Conservation (phyloP, 139 green algal species). For the Astrephomene gubernaculifera region DNA sequence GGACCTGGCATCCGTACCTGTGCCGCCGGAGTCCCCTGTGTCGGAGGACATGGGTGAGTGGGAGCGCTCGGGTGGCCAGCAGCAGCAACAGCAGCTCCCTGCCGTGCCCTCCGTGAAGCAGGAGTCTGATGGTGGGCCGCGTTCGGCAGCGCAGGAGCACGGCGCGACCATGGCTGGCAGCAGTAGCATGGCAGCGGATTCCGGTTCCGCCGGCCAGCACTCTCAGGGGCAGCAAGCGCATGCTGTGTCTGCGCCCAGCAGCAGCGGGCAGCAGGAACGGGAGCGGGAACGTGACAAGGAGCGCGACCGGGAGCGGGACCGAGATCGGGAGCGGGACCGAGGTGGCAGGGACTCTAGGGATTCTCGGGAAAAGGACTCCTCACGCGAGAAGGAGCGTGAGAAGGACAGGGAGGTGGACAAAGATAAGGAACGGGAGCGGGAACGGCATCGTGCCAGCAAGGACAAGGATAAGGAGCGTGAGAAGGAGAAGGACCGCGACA, state of each 20-base stretch:
- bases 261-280: neutral
- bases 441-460: neutral
- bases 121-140: too few species aligned
- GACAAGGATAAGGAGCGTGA: conserved; percentile 16
- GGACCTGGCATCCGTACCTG: too few species aligned
- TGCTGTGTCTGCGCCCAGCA: too few species aligned
- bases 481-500: neutral
- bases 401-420: neutral
- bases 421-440: conserved; percentile 7
- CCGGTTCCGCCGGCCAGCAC: too few species aligned
- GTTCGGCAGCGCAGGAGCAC: neutral
- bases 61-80: neutral
- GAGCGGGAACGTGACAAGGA: conserved; percentile 3
- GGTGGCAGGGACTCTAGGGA: too few species aligned
- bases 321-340: too few species aligned
- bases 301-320: conserved; percentile 5
- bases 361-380: too few species aligned
- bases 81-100: too few species aligned
- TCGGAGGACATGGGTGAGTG: neutral
- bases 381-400: neutral
- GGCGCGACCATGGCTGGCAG: neutral
- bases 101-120: too few species aligned
- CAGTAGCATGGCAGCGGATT: neutral
- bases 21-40: conserved; percentile 39
- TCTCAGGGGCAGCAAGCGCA: too few species aligned